Conservation (phyloP, 2,329 filamentous ascomycete genomes). For the Cryphonectria nitschkei region DNA sequence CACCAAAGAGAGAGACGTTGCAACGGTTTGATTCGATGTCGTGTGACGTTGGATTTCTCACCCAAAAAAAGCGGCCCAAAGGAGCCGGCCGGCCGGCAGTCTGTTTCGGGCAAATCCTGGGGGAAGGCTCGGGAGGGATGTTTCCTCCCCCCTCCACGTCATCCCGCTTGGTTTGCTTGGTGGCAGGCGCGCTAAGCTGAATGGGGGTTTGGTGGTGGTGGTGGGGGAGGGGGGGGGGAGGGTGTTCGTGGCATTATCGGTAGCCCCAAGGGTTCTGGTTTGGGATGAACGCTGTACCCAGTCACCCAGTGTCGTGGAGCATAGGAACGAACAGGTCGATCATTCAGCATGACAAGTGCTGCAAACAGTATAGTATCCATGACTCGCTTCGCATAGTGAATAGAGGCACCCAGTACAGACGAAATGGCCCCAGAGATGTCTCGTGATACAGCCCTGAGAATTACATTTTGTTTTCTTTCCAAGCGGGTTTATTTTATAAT, state of each 20-base stretch:
- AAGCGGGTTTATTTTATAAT: not conserved
- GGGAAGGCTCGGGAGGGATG: not conserved
- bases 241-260: not conserved
- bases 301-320: not conserved
- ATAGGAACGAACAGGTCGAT: not conserved
- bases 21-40: not conserved
- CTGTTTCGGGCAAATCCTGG: not conserved
- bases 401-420: not conserved
- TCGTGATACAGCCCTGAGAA: not conserved
- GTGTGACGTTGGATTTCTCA: conserved; percentile 17
- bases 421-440: not conserved
- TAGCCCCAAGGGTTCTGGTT: not conserved
- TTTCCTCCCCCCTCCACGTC: not conserved
- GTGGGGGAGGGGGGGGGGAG: not conserved
- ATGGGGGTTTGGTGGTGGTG: not conserved
- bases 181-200: conserved; percentile 1
- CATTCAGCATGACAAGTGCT: not conserved
- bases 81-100: not conserved
- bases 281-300: not conserved
- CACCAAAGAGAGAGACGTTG: not conserved
- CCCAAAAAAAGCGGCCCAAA: not conserved
- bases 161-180: not conserved
- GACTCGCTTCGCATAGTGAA: not conserved
- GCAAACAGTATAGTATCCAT: not conserved
- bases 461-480: not conserved